Percentiles rank a stretch among this genome's conserved stretches.
phyloP scores from a whole-genome alignment of 2,329 filamentous ascomycete genomes.

The Scedosporium boydii region DNA sequence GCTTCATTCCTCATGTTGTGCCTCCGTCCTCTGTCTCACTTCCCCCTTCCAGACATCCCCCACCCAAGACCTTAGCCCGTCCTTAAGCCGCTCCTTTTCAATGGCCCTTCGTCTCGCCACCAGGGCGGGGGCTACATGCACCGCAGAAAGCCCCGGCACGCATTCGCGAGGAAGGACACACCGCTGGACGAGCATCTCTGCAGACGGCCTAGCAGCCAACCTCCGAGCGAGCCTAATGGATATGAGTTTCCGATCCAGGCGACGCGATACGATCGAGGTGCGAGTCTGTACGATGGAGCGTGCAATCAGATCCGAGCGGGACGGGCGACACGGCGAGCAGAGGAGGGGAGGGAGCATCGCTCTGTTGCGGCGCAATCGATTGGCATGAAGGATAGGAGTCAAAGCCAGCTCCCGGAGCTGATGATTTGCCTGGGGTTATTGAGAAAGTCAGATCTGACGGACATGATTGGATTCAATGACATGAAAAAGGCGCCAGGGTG shows the following conservation, averaged over 20 bases:
- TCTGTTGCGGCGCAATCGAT: conserved; percentile 50
- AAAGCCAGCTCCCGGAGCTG: conserved; percentile 52
- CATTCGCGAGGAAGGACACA: conserved; percentile 58
- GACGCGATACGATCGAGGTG: conserved; percentile 55
- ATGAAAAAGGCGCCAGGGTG: not conserved
- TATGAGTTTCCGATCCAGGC: conserved; percentile 53
- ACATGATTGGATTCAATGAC: not conserved
- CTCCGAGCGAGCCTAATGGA: conserved; percentile 56
- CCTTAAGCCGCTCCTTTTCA: conserved; percentile 59
- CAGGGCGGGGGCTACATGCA: conserved; percentile 46
- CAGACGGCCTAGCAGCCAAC: conserved; percentile 49
- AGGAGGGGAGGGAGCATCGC: conserved; percentile 45
- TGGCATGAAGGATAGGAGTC: conserved; percentile 54
- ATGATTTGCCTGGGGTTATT: conserved; percentile 42
- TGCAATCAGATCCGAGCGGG: conserved; percentile 50
- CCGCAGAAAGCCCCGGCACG: conserved; percentile 33
- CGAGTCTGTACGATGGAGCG: conserved; percentile 58
- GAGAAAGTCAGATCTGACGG: not conserved
- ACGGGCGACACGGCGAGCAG: conserved; percentile 45
- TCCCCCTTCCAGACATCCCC: conserved; percentile 46
- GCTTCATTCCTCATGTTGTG: not conserved
- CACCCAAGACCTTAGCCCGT: conserved; percentile 55
- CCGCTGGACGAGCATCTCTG: conserved; percentile 50
- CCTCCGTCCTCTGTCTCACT: conserved; percentile 39
- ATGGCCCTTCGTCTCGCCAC: conserved; percentile 54